Base-by-base conservation (phyloP, 2,329 filamentous ascomycete species). In the Neophaeococcomyces aloes region DNA sequence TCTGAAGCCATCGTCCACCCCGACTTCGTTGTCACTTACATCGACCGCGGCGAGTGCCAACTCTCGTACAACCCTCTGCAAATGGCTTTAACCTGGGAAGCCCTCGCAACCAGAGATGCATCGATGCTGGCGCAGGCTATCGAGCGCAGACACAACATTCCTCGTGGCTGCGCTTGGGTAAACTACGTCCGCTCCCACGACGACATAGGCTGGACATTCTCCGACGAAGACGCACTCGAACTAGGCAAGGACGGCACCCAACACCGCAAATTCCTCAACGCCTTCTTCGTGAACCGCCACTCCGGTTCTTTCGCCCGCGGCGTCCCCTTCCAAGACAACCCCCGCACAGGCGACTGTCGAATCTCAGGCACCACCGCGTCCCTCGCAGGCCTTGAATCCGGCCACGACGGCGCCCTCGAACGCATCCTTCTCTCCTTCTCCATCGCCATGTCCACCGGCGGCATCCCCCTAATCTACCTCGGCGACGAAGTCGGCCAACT, bases 151-250 rank as follows among this genome's bases (percentile, higher is more conserved):
- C 51, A 53, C 27, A 53, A 53, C 19, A 52, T 53, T 17, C 40
- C 49, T 3, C 48, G 46, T 18, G 51, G 51, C 19, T 53, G 51
- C 21, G 51, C 51, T 6, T 53, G 51, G 51, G 51, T 53, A 38
- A 53, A 53, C 32, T 53, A 53, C 30, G 51, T 53, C 17, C 48
- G 51, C 6, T 50, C 48, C 10, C 51, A 53, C 32, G 51, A 53
- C 19, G 51, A 53, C 29, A 53, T 53, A 7, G 51, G 51, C 13
- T 53, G 51, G 51, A 53, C 51, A 2, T 53, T 53, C 31, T 50
- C 48, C 3, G 51, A 53, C 34, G 50, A 52, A 33, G 51, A 53
- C 29, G 51, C 51, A 2, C 27, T 39, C 17, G 51, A 53, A 36
- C 42, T 53, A 6, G 51, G 49, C 4, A 52, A 53, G 37, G 36